Conservation (phyloP, 352 stramenopile species). For the Blastocystis sp. region DNA sequence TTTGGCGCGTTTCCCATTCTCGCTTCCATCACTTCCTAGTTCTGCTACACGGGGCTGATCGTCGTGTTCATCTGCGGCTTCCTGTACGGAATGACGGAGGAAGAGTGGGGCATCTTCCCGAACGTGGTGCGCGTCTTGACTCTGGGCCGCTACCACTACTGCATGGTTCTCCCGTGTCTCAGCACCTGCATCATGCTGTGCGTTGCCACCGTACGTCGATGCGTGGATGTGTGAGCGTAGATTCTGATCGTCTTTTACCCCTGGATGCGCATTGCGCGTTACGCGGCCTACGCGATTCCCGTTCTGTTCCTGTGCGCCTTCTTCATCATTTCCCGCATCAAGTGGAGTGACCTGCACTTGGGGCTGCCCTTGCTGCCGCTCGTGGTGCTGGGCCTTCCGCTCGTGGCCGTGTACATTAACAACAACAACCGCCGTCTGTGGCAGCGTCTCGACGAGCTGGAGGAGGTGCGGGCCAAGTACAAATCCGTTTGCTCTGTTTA, state of each 20-base stretch:
- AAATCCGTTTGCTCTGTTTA: slow-evolving; percentile 52
- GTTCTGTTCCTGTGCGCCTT: neutral
- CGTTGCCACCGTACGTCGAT: neutral
- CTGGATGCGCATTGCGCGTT: slow-evolving; percentile 18
- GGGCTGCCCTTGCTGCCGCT: slow-evolving; percentile 1
- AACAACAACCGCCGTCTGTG: slow-evolving; percentile 25
- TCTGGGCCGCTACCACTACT: slow-evolving; percentile 14
- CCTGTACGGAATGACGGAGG: slow-evolving; percentile 27
- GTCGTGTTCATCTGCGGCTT: neutral
- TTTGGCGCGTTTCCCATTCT: slow-evolving; percentile 6
- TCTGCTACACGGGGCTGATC: slow-evolving; percentile 22
- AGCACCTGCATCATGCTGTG: slow-evolving; percentile 40
- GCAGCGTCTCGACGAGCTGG: slow-evolving; percentile 19
- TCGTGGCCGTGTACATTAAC: slow-evolving; percentile 26
- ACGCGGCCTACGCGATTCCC: slow-evolving; percentile 7
- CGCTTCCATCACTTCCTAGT: neutral
- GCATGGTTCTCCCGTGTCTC: slow-evolving; percentile 17
- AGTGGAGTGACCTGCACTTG: slow-evolving; percentile 8
- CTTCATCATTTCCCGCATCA: slow-evolving; percentile 9
- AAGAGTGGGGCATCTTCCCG: slow-evolving; percentile 8
- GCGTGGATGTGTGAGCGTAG: neutral
- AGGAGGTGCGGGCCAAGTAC: slow-evolving; percentile 45
- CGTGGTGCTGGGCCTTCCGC: neutral
- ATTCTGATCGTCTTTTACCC: slow-evolving; percentile 41
- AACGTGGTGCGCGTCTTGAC: slow-evolving; percentile 57